Evolutionary conservation across 345 rosid species (phyloP), one percentile per base, ranked within the genome.

Genomic region (Streptanthus diversifolius): DNA sequence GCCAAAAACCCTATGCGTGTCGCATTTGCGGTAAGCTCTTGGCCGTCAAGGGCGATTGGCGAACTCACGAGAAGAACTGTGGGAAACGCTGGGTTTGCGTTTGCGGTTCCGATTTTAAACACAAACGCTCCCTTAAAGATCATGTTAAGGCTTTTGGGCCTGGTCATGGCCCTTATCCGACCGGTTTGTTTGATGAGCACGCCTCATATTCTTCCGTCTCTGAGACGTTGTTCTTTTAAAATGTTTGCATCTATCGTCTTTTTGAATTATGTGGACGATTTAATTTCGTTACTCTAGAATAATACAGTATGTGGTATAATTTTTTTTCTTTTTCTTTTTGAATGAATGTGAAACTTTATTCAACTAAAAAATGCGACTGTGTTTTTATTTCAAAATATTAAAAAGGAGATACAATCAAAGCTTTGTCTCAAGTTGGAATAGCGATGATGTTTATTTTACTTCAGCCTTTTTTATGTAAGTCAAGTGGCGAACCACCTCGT

Each of bases 31-130:
- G 98, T 29, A 88, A 92, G 75, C 82, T 54, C 17, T 77, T 88
- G 64, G 98, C 96, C 1, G 96, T 88, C 37, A 92, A 87, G 73
- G 98, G 95, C 1, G 98, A 92, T 73, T 90, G 98, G 95, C 72
- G 95, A 29, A 92, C 95, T 12, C 98, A 92, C 39, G 95, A 92
- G 83, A 90, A 90, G 67, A 88, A 90, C 33, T 92, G 98, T 25
- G 95, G 96, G 6, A 92, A 92, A 81, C 91, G 96, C 8, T 90
- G 96, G 98, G 86, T 88, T 35, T 92, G 98, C 73, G 66, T 82
- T 17, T 92, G 95, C 22, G 91, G 96, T 11, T 90, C 98, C 1
- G 95, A 92, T 62, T 88, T 92, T 80, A 92, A 90, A 84, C 98
- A 90, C 71, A 90, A 92, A 80, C 83, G 98, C 36, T 92, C 98